These are phyloP conservation scores for Cordyceps javanica DNA, from an alignment of 2,329 filamentous ascomycete genomes.

Conservation along the genomic window DNA sequence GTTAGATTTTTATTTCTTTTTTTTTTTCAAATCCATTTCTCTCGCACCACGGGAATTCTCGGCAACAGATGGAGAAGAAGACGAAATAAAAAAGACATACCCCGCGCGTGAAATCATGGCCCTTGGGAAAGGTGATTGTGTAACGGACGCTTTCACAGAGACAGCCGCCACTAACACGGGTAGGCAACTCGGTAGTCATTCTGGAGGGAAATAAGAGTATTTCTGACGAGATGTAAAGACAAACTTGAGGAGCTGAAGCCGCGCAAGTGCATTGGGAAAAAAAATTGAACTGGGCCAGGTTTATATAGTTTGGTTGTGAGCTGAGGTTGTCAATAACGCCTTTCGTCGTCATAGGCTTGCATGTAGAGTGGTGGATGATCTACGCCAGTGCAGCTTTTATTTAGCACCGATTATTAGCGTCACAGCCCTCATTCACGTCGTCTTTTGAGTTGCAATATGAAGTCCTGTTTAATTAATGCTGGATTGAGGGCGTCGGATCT, in stretches of 20 bases:
- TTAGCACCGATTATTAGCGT: too few species aligned
- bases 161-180: slow-evolving; percentile 42
- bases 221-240: neutral
- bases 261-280: too few species aligned
- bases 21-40: too few species aligned
- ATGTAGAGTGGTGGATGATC: too few species aligned
- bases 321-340: slow-evolving; percentile 2
- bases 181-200: slow-evolving; percentile 19
- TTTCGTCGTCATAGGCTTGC: slow-evolving; percentile 7
- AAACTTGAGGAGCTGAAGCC: neutral
- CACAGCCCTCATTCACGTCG: too few species aligned
- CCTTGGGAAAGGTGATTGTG: slow-evolving; percentile 36
- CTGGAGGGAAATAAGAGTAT: neutral
- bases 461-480: too few species aligned
- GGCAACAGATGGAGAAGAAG: neutral
- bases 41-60: neutral
- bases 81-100: slow-evolving; percentile 19
- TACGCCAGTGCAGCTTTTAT: too few species aligned
- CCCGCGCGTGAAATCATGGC: slow-evolving; percentile 36
- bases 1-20: too few species aligned
- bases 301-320: neutral
- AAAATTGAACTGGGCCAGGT: neutral
- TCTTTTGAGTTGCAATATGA: too few species aligned
- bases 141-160: slow-evolving; percentile 46
- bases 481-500: neutral